A percentile compares a stretch with the other conserved stretches of the same genome.
Evolutionary conservation across 2,329 filamentous ascomycete species (phyloP).

Genomic region (Taxawa tesnikishii): DNA sequence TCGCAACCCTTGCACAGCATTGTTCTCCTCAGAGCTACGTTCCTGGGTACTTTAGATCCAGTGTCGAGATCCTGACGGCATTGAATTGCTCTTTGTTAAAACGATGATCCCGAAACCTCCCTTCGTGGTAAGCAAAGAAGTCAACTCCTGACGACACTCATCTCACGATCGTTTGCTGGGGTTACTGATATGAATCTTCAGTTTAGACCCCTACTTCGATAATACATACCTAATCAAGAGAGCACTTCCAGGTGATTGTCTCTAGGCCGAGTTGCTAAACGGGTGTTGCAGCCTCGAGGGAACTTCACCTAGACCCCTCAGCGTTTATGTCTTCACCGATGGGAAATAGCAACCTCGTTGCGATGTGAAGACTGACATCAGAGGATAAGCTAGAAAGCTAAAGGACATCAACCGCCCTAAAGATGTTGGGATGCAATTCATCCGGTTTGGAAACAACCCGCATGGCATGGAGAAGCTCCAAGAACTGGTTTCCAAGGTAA

Average conservation of each 20-base stretch:
- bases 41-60: not conserved
- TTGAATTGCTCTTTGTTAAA: not conserved
- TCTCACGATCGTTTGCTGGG: too few species aligned
- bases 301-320: not conserved
- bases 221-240: not conserved
- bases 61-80: not conserved
- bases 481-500: not conserved
- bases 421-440: not conserved
- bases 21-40: too few species aligned
- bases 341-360: not conserved
- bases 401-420: not conserved
- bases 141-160: too few species aligned
- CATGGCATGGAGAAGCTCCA: not conserved
- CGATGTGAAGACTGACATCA: not conserved
- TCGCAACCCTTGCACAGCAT: too few species aligned
- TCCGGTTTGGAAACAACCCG: too few species aligned
- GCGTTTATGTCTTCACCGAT: not conserved
- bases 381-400: not conserved
- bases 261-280: not conserved
- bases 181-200: too few species aligned
- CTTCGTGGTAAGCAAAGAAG: not conserved
- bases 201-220: not conserved
- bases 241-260: not conserved
- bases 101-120: not conserved
- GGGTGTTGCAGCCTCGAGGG: too few species aligned